These are phyloP conservation scores for Trichoderma virens DNA, from an alignment of 495 filamentous ascomycete genomes.

Conservation along the genomic window DNA sequence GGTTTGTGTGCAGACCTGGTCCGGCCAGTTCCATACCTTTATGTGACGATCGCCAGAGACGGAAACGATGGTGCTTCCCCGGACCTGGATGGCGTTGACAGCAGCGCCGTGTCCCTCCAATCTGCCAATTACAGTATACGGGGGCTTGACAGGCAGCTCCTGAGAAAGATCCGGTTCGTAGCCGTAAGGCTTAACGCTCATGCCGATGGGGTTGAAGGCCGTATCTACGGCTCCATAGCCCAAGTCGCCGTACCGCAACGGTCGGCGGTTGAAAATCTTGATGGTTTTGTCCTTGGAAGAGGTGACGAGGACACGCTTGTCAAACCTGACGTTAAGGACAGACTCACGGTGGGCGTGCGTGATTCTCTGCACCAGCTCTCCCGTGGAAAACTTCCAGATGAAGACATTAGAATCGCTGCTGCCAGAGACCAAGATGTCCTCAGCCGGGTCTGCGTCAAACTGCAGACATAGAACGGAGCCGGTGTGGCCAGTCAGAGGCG, in stretches of 20 bases:
- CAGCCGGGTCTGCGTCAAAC: constrained; percentile 83
- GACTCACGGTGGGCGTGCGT: constrained; percentile 75
- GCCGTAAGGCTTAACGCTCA: constrained; percentile 38
- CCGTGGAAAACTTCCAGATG: constrained; percentile 89
- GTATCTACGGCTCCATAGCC: constrained; percentile 40
- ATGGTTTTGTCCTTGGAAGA: constrained; percentile 96
- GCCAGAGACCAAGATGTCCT: constrained; percentile 88
- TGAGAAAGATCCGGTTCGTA: constrained; percentile 40
- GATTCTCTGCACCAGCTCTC: constrained; percentile 66
- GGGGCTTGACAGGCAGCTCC: constrained; percentile 39
- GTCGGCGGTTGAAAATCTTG: constrained; percentile 83
- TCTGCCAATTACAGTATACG: constrained; percentile 70
- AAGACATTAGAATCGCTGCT: constrained; percentile 88
- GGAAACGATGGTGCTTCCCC: constrained; percentile 79
- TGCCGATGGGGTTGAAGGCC: constrained; percentile 34
- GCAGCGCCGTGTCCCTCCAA: constrained; percentile 81
- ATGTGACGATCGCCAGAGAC: constrained; percentile 88
- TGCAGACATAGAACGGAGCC: constrained; percentile 93
- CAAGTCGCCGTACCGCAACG: constrained; percentile 58
- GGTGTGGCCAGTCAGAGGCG: constrained; percentile 64
- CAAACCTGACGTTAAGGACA: constrained; percentile 91
- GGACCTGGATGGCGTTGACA: constrained; percentile 92
- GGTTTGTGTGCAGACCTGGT: constrained; percentile 64
- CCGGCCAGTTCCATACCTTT: constrained; percentile 87
- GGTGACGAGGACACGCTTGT: constrained; percentile 82